phyloP scores from a whole-genome alignment of 2,329 filamentous ascomycete genomes.

The Massarina eburnea region DNA sequence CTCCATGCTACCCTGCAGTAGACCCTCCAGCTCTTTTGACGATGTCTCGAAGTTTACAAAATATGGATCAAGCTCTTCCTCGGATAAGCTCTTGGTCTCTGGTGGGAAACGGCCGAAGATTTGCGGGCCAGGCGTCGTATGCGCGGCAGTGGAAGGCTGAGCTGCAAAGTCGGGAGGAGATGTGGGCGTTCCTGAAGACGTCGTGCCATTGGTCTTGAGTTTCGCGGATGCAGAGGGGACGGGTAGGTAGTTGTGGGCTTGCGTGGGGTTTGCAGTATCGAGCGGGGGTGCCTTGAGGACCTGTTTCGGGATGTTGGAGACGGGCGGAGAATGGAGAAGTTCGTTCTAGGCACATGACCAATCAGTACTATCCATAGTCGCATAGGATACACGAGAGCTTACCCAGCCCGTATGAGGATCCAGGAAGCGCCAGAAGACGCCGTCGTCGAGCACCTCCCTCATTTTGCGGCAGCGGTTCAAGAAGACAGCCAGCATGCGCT shows the following conservation, averaged over 20 bases:
- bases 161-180: slow-evolving; percentile 56
- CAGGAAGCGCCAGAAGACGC: slow-evolving; percentile 96
- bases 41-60: slow-evolving; percentile 92
- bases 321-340: slow-evolving; percentile 88
- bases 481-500: slow-evolving; percentile 96
- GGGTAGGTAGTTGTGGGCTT: slow-evolving; percentile 84
- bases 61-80: slow-evolving; percentile 92
- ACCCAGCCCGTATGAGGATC: slow-evolving; percentile 99
- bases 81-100: slow-evolving; percentile 71
- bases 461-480: slow-evolving; percentile 90
- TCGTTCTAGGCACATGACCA: slow-evolving; percentile 67
- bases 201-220: slow-evolving; percentile 62
- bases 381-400: slow-evolving; percentile 32
- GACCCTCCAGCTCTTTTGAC: slow-evolving; percentile 84
- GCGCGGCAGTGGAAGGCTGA: slow-evolving; percentile 56
- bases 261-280: slow-evolving; percentile 87
- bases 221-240: slow-evolving; percentile 84
- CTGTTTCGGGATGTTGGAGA: slow-evolving; percentile 89
- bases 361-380: slow-evolving; percentile 4
- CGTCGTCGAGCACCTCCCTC: slow-evolving; percentile 88
- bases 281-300: slow-evolving; percentile 93
- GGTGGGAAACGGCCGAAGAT: slow-evolving; percentile 81
- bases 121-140: slow-evolving; percentile 62
- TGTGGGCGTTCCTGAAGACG: slow-evolving; percentile 55
- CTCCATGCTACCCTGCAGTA: slow-evolving; percentile 91